Evolutionary conservation across 192 early-diverging fungal species (phyloP).

Genomic region (Coemansia sp.): DNA sequence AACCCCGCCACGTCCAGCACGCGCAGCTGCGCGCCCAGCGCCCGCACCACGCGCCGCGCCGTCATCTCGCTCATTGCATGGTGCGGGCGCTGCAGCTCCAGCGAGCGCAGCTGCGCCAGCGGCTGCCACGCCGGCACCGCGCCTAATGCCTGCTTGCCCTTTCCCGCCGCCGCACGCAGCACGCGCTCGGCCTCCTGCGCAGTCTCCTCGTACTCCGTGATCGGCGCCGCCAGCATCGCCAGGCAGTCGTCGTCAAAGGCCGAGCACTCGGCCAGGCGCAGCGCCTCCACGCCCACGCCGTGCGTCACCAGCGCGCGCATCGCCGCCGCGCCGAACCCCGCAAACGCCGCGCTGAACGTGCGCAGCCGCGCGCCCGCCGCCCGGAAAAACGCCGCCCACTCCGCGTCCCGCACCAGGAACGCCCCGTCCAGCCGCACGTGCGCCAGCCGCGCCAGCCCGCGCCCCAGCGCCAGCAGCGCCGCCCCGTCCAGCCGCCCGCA

Average conservation of each 20-base stretch:
- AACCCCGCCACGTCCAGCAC: conserved; percentile 36
- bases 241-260: conserved; percentile 54
- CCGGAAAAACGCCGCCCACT: conserved; percentile 63
- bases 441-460: conserved; percentile 46
- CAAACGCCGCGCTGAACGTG: conserved; percentile 59
- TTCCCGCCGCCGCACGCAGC: background rate
- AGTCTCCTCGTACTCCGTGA: conserved; percentile 35
- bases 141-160: background rate
- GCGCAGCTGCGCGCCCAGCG: conserved; percentile 27
- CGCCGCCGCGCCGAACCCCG: conserved; percentile 54
- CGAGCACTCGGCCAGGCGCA: conserved; percentile 64
- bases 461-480: conserved; percentile 43
- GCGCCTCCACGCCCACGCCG: conserved; percentile 59
- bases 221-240: conserved; percentile 34
- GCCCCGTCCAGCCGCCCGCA: conserved; percentile 69
- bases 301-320: conserved; percentile 56
- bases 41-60: conserved; percentile 21
- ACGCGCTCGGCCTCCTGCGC: conserved; percentile 35
- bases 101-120: conserved; percentile 8
- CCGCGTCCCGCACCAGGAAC: conserved; percentile 60
- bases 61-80: conserved; percentile 28
- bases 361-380: conserved; percentile 53
- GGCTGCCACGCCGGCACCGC: conserved; percentile 28
- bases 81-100: conserved; percentile 29
- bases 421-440: conserved; percentile 67